Evolutionary conservation across 192 early-diverging fungal genomes (phyloP), one percentile per base, ranked within the genome.

Genomic region (Coemansia sp.): DNA sequence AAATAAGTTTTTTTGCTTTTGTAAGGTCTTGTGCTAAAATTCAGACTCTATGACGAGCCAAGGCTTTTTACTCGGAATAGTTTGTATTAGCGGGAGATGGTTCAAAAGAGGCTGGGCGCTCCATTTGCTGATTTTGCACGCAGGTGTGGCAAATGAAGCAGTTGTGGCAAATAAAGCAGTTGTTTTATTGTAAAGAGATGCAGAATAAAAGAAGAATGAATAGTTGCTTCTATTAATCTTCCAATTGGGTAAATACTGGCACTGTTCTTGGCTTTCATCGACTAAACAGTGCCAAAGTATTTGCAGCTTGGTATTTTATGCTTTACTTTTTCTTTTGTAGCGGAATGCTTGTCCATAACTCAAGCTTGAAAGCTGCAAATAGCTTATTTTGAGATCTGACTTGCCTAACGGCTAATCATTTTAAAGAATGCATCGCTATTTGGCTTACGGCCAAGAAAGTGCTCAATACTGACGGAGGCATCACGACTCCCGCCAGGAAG

Each of bases 401-500:
- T 43, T 16, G 16, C 41, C 41, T 43, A 43, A 3, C 3, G 41
- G 14, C 16, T 43, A 57, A 57, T 57, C 32, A 37, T 57, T 23
- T 58, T 45, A 22, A 66, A 29, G 27, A 51, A 61, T 14, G 59
- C 48, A 2, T 12, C 48, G 13, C 14, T 35, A 22, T 20, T 61
- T 4, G 59, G 59, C 47, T 20, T 26, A 26, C 59, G 59, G n/a
- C 59, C 59, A 32, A 61, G 45, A 14, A 61, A 61, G 4, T 39
- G 8, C 29, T 50, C 47, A 23, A 61, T 20, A n/a, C 59, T 50
- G n/a, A 50, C 18, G 3, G n/a, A 9, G 6, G 47, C 22, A 8
- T 51, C 59, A 27, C 59, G 59, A 24, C 32, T 39, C n/a, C 27
- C 51, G 3, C 62, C 62, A 5, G 62, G 62, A n/a, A 22, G 62